Evolutionary conservation across 768 basidiomycete species (phyloP), one percentile per base, ranked within the genome.

Genomic region (Trametes cinnabarina): DNA sequence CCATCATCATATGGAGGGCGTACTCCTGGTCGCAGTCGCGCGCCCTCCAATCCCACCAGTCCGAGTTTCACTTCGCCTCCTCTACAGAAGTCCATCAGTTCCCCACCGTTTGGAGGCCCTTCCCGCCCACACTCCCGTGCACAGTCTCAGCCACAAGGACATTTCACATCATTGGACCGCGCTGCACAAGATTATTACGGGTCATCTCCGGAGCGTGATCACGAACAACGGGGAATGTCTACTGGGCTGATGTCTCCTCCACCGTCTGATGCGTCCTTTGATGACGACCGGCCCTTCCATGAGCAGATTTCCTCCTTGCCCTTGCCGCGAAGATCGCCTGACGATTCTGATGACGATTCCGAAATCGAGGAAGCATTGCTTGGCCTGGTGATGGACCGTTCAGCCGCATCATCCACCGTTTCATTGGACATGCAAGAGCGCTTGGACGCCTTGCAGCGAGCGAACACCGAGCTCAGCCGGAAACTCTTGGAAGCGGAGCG

Each of bases 401-500:
- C 62, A 10, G 73, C 78, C 3, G 72, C 82, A 0, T 78, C 77
- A 23, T 92, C 90, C 4, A 86, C 81, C 0, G 80, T 79, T 2
- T 92, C 90, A 2, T 74, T 94, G 67, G 85, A 88, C 52, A 79
- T 87, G 7, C 71, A 81, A n/a, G 90, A 92, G 43, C 81, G 83
- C 42, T 68, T 92, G 22, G 90, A 92, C 15, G 86, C 82, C 5
- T 70, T 95, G 60, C 84, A 87, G 69, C 81, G 86, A 62, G 76
- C 82, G 17, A 95, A 94, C 61, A 73, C 76, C 3, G 94, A 95
- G 32, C 73, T 95, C n/a, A 77, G 78, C 25, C 77, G 85, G 64
- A 92, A 91, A 70, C 73, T 92, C 32, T 74, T 82, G 46, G 94
- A 95, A 52, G 83, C 84, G 1, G 92, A 94, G 66, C 75, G 81